Evolutionary conservation across 1,284 basidiomycete species (phyloP).

Genomic region (Clitocybe nebularis): DNA sequence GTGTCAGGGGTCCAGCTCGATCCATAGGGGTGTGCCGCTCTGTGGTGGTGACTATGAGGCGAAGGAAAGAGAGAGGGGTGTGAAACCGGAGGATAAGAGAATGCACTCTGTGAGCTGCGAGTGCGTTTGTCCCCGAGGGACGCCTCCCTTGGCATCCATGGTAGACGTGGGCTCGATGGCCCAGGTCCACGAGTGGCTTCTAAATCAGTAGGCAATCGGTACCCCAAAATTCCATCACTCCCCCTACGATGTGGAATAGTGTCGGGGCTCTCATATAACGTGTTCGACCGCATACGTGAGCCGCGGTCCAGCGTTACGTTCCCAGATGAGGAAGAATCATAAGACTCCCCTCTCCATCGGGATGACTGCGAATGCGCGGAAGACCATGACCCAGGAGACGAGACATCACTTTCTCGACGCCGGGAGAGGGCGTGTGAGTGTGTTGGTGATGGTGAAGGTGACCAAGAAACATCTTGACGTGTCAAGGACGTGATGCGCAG

Average conservation of each 20-base stretch:
- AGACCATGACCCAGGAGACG: conserved; percentile 32
- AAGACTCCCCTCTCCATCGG: conserved; percentile 32
- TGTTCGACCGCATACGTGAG: conserved; percentile 31
- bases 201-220: conserved; percentile 10
- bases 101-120: conserved; percentile 24
- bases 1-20: conserved; percentile 32
- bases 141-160: conserved; percentile 28
- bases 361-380: conserved; percentile 28
- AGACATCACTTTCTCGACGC: conserved; percentile 25
- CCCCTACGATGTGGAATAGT: conserved; percentile 23
- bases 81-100: conserved; percentile 25
- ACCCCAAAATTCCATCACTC: conserved; percentile 13
- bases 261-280: conserved; percentile 28
- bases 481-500: conserved; percentile 20
- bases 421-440: conserved; percentile 23
- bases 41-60: conserved; percentile 30
- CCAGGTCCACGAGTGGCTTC: conserved; percentile 22
- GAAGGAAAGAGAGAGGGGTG: conserved; percentile 13
- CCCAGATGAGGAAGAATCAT: conserved; percentile 21
- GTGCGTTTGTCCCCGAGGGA: conserved; percentile 27
- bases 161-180: conserved; percentile 23
- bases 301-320: conserved; percentile 33
- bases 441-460: conserved; percentile 21
- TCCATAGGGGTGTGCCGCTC: conserved; percentile 30
- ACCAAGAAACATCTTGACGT: conserved; percentile 26